Base-by-base conservation (phyloP, 2,329 filamentous ascomycete genomes). In the Hawksworthiomyces lignivorus region DNA sequence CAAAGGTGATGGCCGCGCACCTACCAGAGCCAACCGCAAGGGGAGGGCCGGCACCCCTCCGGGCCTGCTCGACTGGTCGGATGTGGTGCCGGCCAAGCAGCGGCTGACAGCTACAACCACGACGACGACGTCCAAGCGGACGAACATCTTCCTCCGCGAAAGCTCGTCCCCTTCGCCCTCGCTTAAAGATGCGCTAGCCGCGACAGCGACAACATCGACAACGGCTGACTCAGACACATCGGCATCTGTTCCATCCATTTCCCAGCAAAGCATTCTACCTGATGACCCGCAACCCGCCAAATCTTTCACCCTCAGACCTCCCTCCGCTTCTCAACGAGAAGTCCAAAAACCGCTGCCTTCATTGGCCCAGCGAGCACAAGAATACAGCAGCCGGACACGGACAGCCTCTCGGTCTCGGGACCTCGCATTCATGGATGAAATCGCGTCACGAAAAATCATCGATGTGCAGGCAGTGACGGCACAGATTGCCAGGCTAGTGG, bases 381-480 rank as follows among this genome's bases (percentile, higher is more conserved):
- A 39, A 11, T 48, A 46, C 40, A 10, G n/a, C 4, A 21, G 18
- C 4, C 46, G 43, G 2, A 11, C 35, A 9, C 43, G 26, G 8
- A 11, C 18, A 4, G 30, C n/a, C 2, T 11, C 7, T 17, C 36
- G 19, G 5, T 9, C 26, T 5, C 22, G n/a, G 6, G 34, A 17
- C 36, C 7, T 19, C 30, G 3, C 15, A 5, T n/a, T 21, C 10
- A 9, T 31, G 10, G 34, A 31, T 12, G 12, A 20, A 4, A n/a
- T 26, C n/a, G 24, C 11, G 7, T 10, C 17, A 3, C 7, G 7
- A 4, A 10, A 26, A 4, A 5, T n/a, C 11, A 8, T 30, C 5
- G 30, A 33, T 7, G 7, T 39, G 24, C 18, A 24, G 1, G 36
- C 24, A 2, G 26, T 22, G 3, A 12, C 30, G 3, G 40, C 5